Base-by-base conservation (phyloP, 495 filamentous ascomycete species). In the Aspergillus steynii region DNA sequence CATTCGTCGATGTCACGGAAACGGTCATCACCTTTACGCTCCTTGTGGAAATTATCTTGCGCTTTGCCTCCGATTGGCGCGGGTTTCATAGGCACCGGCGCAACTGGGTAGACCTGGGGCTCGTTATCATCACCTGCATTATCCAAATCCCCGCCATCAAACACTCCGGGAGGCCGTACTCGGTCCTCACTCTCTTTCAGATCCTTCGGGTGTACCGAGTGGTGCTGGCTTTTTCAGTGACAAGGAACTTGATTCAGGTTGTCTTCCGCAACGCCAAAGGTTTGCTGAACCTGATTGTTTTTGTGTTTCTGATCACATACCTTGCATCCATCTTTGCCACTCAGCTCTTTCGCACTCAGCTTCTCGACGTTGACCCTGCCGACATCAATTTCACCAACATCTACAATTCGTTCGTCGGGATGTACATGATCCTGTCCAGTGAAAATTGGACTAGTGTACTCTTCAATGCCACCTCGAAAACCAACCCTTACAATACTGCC, bases 391-490 rank as follows among this genome's bases (percentile, higher is more conserved):
- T 99, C 74, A 83, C 83, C 65, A 90, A 91, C 42, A 94, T 97
- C 34, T 99, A 90, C 75, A 97, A 97, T 65, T 88, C 92, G 0
- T 99, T 97, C 65, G 82, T 98, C 25, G 95, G 93, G 57, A 99
- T 99, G 95, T 99, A 99, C 68, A 91, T 96, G 70, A 85, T 99
- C 29, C 80, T 99, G n/a, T 97, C 95, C 27, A 97, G 92, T 64
- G 95, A 99, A 69, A 90, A 96, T 69, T 99, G 95, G 95, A 98
- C 95, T 2, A 77, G 74, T 0, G 88, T 96, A 34, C 74, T 99
- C 58, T 99, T 96, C 77, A 88, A 85, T 68, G 85, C 90, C 52
- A 96, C 93, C 1, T 69, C 80, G 29, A 86, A 85, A 61, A 87
- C 91, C 2, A 78, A 71, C 5, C 45, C 63, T 0, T 85, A 78